Conservation (phyloP, 805 yeast species). For the Clavispora carvajalis region DNA sequence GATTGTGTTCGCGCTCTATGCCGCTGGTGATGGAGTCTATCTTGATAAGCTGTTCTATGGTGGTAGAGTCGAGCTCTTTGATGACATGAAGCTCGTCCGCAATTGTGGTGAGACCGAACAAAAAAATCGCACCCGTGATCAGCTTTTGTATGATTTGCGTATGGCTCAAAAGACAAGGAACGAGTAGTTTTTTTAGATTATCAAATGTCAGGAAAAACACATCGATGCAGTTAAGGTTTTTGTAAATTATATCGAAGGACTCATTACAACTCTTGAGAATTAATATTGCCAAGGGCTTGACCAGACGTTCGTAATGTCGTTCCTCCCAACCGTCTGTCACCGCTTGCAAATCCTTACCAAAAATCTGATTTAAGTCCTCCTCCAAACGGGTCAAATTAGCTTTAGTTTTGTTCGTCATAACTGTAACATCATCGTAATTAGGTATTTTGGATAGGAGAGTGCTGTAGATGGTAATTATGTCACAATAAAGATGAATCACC, state of each 20-base stretch:
- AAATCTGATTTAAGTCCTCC: conserved; percentile 24
- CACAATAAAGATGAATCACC: conserved; percentile 32
- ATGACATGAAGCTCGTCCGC: conserved; percentile 22
- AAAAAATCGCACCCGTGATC: conserved; percentile 21
- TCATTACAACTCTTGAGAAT: conserved; percentile 9
- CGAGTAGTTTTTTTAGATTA: conserved; percentile 32
- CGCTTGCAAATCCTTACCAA: conserved; percentile 15
- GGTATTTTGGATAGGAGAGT: conserved; percentile 35
- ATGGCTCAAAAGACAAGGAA: conserved; percentile 32
- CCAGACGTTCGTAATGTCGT: conserved; percentile 19
- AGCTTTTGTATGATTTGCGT: conserved; percentile 24
- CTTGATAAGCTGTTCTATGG: conserved; percentile 26
- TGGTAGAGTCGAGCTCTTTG: conserved; percentile 17
- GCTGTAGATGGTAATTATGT: conserved; percentile 35
- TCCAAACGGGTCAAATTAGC: conserved; percentile 22
- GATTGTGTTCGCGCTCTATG: conserved; percentile 28
- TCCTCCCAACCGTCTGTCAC: conserved; percentile 22
- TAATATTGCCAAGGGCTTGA: conserved; percentile 18
- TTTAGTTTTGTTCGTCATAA: conserved; percentile 23
- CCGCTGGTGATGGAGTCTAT: conserved; percentile 37
- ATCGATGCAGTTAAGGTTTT: conserved; percentile 31
- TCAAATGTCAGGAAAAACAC: conserved; percentile 34
- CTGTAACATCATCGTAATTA: conserved; percentile 36
- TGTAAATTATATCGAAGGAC: conserved; percentile 13
- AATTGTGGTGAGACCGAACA: conserved; percentile 26